These are phyloP conservation scores for Colletotrichum endophyticum DNA, from an alignment of 2,329 filamentous ascomycete genomes.

Conservation along the genomic window DNA sequence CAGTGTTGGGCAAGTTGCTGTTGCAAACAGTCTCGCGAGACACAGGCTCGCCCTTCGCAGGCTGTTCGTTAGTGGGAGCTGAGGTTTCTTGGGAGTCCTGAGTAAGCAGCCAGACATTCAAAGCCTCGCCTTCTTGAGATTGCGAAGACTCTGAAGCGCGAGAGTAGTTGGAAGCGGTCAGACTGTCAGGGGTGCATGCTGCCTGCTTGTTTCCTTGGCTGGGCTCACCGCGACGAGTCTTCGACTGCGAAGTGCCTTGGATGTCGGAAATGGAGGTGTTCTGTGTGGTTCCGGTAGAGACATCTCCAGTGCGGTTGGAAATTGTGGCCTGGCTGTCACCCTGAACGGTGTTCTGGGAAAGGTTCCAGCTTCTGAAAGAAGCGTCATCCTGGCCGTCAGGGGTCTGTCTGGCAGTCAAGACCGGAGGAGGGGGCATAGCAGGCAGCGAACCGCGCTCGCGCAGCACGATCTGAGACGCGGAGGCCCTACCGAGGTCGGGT, in stretches of 20 bases:
- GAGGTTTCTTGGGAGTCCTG: neutral
- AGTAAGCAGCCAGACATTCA: constrained; percentile 11
- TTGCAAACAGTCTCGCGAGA: neutral
- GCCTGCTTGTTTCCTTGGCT: neutral
- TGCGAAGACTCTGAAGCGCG: neutral
- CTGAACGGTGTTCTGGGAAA: constrained; percentile 15
- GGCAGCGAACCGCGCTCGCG: constrained; percentile 20
- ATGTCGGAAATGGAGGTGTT: neutral
- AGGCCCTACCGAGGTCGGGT: neutral
- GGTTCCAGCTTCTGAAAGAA: constrained; percentile 23
- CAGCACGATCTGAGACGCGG: constrained; percentile 3
- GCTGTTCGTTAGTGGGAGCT: neutral
- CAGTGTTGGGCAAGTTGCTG: neutral
- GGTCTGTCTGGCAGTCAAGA: neutral
- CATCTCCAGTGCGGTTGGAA: neutral
- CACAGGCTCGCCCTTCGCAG: neutral
- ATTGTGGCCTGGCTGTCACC: neutral
- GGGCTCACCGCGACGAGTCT: neutral
- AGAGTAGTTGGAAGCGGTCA: neutral
- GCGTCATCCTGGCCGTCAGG: constrained; percentile 10
- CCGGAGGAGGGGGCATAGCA: constrained; percentile 11
- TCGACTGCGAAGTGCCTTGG: neutral
- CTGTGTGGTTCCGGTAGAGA: neutral
- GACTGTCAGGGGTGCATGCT: neutral
- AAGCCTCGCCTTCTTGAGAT: constrained; percentile 2